Conservation (phyloP, 179 eudicot genomes). For the Camellia oleifera region DNA sequence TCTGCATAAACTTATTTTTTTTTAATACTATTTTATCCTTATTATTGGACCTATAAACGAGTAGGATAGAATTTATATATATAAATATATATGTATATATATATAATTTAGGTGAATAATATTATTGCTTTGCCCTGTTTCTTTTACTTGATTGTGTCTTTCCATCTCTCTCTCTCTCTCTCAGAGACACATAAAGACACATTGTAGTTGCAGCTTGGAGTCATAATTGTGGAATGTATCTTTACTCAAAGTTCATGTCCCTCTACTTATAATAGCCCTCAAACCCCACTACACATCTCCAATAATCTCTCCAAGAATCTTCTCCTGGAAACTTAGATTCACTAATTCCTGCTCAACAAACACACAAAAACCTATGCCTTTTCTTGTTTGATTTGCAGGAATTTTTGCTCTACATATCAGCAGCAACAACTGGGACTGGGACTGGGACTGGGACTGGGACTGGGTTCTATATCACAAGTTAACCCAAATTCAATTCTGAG, state of each 20-base stretch:
- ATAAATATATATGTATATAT: too few relatives aligned
- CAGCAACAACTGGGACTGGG: not conserved
- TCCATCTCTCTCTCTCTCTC: slow-evolving; percentile 12
- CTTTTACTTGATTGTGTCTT: slow-evolving; percentile 26
- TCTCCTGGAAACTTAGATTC: not conserved
- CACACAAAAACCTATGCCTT: too few relatives aligned
- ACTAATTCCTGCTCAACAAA: not conserved
- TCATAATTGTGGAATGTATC: slow-evolving; percentile 23
- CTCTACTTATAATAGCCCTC: not conserved
- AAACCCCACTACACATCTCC: not conserved
- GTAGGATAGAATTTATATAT: too few relatives aligned
- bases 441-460: not conserved
- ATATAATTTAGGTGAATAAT: too few relatives aligned
- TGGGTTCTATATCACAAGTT: not conserved
- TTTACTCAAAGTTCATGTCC: slow-evolving; percentile 16
- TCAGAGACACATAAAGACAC: slow-evolving; percentile 1
- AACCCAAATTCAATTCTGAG: not conserved
- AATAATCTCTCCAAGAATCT: not conserved
- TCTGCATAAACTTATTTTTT: too few relatives aligned
- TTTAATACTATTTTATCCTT: too few relatives aligned
- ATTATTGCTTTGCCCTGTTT: too few relatives aligned
- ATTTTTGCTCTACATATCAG: not conserved
- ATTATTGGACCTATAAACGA: too few relatives aligned
- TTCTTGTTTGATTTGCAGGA: not conserved
- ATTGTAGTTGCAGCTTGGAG: not conserved